These are phyloP conservation scores for Astragalus glycyphyllos DNA, from an alignment of 306 rosid genomes.

Conservation along the genomic window DNA sequence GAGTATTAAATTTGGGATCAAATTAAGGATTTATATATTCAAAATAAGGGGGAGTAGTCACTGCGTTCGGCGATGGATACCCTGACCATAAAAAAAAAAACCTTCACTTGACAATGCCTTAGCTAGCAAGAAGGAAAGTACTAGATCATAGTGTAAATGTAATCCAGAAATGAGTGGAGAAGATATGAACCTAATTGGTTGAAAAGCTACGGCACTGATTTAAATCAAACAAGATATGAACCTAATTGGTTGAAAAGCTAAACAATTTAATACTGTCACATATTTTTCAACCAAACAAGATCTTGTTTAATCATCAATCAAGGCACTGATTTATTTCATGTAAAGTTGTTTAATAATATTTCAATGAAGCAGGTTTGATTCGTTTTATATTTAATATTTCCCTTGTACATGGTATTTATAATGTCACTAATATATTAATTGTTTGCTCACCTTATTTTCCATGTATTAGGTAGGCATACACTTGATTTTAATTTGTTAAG, in stretches of 20 bases:
- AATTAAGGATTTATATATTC: no score
- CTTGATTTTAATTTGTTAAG: conserved; percentile 42
- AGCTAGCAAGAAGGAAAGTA: no score
- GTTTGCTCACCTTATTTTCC: conserved; percentile 22
- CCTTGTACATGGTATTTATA: conserved; percentile 8
- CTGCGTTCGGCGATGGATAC: no score
- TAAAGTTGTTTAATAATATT: conserved; percentile 2
- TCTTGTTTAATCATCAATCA: conserved; percentile 48
- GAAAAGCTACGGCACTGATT: no score
- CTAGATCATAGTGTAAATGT: not conserved
- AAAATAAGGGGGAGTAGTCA: no score
- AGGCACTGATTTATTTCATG: conserved; percentile 41
- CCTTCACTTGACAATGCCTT: no score
- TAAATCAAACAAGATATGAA: no score
- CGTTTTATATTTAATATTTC: conserved; percentile 30
- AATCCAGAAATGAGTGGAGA: not conserved
- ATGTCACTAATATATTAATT: conserved; percentile 18
- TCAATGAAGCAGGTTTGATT: conserved; percentile 58
- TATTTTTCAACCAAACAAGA: conserved; percentile 27
- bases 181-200: conserved; percentile 6
- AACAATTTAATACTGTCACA: conserved; percentile 2
- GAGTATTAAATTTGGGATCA: no score
- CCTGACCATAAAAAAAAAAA: no score
- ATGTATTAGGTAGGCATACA: conserved; percentile 61
- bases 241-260: conserved; percentile 30